These are phyloP conservation scores for Trypethelium eluteriae DNA, from an alignment of 495 filamentous ascomycete species.

Conservation along the genomic window DNA sequence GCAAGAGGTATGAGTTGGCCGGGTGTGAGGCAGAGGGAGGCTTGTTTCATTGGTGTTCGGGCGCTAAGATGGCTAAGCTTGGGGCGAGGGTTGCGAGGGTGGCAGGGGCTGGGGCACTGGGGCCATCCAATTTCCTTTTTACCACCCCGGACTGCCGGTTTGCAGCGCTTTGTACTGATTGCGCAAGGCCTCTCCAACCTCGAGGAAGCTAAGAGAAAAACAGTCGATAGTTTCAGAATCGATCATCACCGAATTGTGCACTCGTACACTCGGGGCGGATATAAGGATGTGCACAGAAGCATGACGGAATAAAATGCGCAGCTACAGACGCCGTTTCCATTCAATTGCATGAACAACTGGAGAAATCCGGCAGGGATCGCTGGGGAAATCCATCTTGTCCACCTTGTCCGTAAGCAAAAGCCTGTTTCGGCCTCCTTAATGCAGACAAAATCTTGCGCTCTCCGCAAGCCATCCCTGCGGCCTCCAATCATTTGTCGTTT, in stretches of 20 bases:
- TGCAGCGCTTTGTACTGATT: background rate
- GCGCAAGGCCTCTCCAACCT: background rate
- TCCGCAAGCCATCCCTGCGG: background rate
- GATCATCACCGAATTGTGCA: background rate
- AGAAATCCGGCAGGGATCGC: background rate
- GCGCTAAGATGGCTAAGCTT: background rate
- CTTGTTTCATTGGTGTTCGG: background rate
- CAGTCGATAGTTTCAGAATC: background rate
- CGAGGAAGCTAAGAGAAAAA: background rate
- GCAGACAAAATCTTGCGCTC: background rate
- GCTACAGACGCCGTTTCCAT: background rate
- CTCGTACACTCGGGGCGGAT: background rate
- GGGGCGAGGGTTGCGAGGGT: background rate
- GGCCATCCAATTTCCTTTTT: constrained; percentile 2
- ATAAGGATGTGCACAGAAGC: background rate
- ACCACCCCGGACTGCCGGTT: background rate
- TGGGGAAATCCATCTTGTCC: background rate
- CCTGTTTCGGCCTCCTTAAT: background rate
- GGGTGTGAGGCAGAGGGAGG: background rate
- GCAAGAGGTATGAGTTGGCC: background rate
- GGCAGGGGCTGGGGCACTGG: background rate
- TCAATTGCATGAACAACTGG: constrained; percentile 3
- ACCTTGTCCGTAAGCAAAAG: background rate
- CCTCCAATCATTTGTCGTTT: constrained; percentile 1
- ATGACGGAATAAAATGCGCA: background rate